Evolutionary conservation across 306 rosid genomes (phyloP), one percentile per base, ranked within the genome.

Genomic region (Inga leiocalycina): DNA sequence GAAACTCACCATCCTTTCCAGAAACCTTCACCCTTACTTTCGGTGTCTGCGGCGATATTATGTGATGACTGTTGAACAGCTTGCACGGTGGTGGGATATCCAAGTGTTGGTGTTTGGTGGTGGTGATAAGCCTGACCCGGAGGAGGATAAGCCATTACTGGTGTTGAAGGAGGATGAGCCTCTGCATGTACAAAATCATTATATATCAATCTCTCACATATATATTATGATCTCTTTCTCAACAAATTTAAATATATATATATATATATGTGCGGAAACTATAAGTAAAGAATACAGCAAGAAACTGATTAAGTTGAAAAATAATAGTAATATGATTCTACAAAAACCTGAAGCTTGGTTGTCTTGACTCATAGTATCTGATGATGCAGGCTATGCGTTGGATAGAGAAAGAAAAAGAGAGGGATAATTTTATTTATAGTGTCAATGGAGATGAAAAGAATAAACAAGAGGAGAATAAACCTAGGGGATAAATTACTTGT

Each of bases 21-120:
- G 71, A 77, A 77, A 12, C 72, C 80, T 62, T 77, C 72, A 77
- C 80, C 72, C 27, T 19, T 77, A 51, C 17, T 61, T 43, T 77
- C 62, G 71, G 80, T 41, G n/a, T 43, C 10, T 59, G 24, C 10
- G 37, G 20, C n/a, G 15, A 39, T 46, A 11, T 10, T 46, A 9
- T 61, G 57, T 77, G 45, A 19, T 9, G 72, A 77, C 24, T 74
- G 8, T 11, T 46, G 77, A 34, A 10, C 61, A 72, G 19, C 57
- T 61, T 77, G 6, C 72, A 62, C 22, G n/a, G 14, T 61, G 6
- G 80, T 62, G 49, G 80, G 80, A 62, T 44, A 76, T 74, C 78
- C 78, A 30, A 9, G 8, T 14, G 78, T 62, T 15, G 77, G 62
- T 73, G 44, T 30, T 73, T 35, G 62, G 39, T 49, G 39, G 45